Evolutionary conservation across 2,329 filamentous ascomycete genomes (phyloP), one percentile per base, ranked within the genome.

Genomic region (Penicillium concentricum): DNA sequence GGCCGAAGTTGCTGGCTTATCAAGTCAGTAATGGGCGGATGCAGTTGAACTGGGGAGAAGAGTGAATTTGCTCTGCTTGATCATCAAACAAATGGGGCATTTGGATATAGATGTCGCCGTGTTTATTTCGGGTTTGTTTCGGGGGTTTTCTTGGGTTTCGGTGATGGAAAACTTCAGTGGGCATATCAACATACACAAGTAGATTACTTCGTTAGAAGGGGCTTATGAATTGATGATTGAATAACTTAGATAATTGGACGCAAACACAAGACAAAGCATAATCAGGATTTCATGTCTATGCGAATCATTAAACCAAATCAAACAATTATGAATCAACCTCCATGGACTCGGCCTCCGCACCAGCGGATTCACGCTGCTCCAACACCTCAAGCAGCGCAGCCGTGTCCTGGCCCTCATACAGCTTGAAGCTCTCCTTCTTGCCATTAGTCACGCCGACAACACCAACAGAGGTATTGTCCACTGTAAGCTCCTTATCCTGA

Each of bases 401-500:
- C 60, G 97, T 87, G 63, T 94, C 90, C 72, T 91, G 87, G 15
- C 92, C 92, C 74, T 99, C 94, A 70, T 90, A 94, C 64, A 96
- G 82, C 81, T 90, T 91, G 79, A 97, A 97, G 62, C 85, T 84
- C 82, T 97, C 90, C 32, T 89, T 64, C 65, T 77, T 80, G 46
- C 69, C 78, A 75, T 82, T 83, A 47, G 84, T 79, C 47, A 85
- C 67, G 10, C 92, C 92, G 22, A 92, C 90, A 59, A 97, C 82
- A 37, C 90, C 92, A 52, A 99, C 85, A 67, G 91, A 96, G 53
- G 92, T 96, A 80, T 99, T 99, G 75, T 97, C 94, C 39, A 97
- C 86, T 54, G 93, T 97, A 74, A 99, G 80, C 83, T 97, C 92
- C 82, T 95, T 96, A 78, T 99, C 94, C 84, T 97, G 93, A 56